Percentiles rank a stretch among this genome's conserved stretches.
phyloP scores from a whole-genome alignment of 2,329 filamentous ascomycete genomes.

The Hypoxylon sp. region DNA sequence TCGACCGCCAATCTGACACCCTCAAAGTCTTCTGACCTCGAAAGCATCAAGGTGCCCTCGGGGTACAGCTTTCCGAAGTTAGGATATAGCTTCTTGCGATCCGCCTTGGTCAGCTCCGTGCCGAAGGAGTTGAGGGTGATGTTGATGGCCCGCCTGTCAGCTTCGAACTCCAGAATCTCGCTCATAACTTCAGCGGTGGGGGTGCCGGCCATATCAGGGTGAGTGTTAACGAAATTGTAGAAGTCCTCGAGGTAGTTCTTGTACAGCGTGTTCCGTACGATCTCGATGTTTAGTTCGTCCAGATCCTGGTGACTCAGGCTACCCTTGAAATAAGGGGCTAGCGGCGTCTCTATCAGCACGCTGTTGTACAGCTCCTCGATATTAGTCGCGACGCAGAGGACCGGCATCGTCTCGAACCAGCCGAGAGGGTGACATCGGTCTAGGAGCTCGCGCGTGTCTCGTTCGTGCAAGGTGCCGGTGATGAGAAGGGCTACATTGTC shows the following conservation, averaged over 20 bases:
- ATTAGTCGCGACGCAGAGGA: constrained; percentile 97
- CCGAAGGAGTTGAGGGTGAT: constrained; percentile 99
- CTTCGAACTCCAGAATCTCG: constrained; percentile 96
- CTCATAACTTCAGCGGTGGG: constrained; percentile 96
- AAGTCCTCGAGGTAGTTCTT: constrained; percentile 99
- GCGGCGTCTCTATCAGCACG: constrained; percentile 94
- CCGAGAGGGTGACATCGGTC: constrained; percentile 97
- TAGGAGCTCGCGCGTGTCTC: constrained; percentile 94
- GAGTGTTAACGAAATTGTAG: constrained; percentile 91
- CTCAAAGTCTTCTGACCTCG: constrained; percentile 93
- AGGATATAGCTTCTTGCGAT: constrained; percentile 96
- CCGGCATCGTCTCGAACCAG: constrained; percentile 99
- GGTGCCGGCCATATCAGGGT: constrained; percentile 87
- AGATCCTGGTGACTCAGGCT: constrained; percentile 96
- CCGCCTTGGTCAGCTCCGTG: constrained; percentile 92
- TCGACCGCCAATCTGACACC: constrained; percentile 94
- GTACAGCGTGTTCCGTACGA: constrained; percentile 97
- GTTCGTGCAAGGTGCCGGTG: constrained; percentile 96
- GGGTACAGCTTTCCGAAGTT: constrained; percentile 92
- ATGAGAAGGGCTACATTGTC: constrained; percentile 98
- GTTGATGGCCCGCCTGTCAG: constrained; percentile 96
- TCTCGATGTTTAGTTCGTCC: constrained; percentile 99
- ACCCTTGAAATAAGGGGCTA: constrained; percentile 97
- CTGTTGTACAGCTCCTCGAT: constrained; percentile 99
- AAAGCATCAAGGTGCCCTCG: constrained; percentile 95